Evolutionary conservation across 2,329 filamentous ascomycete species (phyloP).

Genomic region (Corinectria fuckeliana): DNA sequence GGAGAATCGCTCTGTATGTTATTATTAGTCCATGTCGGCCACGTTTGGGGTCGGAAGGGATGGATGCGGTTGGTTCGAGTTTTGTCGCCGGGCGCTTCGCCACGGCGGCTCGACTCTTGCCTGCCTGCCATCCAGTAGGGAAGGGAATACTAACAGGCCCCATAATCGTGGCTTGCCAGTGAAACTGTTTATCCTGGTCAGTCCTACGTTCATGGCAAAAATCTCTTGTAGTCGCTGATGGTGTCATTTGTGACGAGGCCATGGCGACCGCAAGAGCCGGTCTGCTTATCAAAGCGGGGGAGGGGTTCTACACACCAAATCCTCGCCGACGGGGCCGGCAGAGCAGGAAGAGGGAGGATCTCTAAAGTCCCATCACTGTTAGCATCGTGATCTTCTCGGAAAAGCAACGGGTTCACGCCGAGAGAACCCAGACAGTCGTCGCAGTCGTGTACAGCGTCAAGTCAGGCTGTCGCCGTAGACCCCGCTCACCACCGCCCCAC

Average conservation of each 20-base stretch:
- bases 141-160: conserved; percentile 81
- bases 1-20: conserved; percentile 83
- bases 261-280: conserved; percentile 24
- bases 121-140: conserved; percentile 15
- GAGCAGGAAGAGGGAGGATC: conserved; percentile 99
- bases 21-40: conserved; percentile 38
- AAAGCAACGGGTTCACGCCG: background rate
- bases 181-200: conserved; percentile 70
- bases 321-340: conserved; percentile 94
- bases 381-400: conserved; percentile 20
- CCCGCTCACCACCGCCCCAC: conserved; percentile 48
- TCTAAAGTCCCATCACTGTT: conserved; percentile 56
- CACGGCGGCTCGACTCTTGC: conserved; percentile 15
- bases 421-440: conserved; percentile 9
- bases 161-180: conserved; percentile 99
- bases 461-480: conserved; percentile 34
- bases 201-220: conserved; percentile 14
- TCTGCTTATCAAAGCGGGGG: conserved; percentile 33
- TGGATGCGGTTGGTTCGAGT: conserved; percentile 22
- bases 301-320: conserved; percentile 77
- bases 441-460: conserved; percentile 22
- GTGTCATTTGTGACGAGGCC: conserved; percentile 16
- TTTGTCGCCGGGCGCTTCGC: conserved; percentile 27
- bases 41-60: conserved; percentile 9
- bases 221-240: background rate